Conservation (phyloP, 2,329 filamentous ascomycete genomes). For the Neopestalotiopsis clavispora region DNA sequence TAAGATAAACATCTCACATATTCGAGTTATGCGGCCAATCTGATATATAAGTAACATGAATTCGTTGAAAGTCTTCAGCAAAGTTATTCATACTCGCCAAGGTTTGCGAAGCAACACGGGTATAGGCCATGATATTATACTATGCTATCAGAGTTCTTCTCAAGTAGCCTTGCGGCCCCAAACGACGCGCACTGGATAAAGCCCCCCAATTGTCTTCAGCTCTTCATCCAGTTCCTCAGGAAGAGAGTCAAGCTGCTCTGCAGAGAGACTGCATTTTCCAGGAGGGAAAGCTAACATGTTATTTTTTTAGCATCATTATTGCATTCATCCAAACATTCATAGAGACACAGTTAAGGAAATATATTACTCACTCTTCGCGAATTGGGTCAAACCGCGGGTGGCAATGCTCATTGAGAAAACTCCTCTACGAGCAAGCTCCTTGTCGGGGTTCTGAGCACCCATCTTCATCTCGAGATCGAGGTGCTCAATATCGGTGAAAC, state of each 20-base stretch:
- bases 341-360: neutral
- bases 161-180: neutral
- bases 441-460: neutral
- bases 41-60: too few relatives aligned
- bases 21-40: too few relatives aligned
- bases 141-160: neutral
- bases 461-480: neutral
- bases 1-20: too few relatives aligned
- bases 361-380: slow-evolving; percentile 1
- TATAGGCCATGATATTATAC: neutral
- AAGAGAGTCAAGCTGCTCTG: neutral
- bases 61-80: too few relatives aligned
- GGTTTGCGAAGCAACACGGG: too few relatives aligned
- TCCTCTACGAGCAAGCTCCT: neutral
- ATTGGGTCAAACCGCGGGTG: neutral
- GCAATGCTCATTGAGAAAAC: neutral
- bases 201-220: neutral
- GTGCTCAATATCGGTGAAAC: neutral
- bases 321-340: too few relatives aligned
- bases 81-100: too few relatives aligned
- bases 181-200: slow-evolving; percentile 1
- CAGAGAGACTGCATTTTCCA: neutral
- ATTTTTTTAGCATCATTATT: neutral
- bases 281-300: neutral
- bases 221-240: neutral